These are phyloP conservation scores for Calonectria fujianensis DNA, from an alignment of 2,329 filamentous ascomycete species.

Conservation along the genomic window DNA sequence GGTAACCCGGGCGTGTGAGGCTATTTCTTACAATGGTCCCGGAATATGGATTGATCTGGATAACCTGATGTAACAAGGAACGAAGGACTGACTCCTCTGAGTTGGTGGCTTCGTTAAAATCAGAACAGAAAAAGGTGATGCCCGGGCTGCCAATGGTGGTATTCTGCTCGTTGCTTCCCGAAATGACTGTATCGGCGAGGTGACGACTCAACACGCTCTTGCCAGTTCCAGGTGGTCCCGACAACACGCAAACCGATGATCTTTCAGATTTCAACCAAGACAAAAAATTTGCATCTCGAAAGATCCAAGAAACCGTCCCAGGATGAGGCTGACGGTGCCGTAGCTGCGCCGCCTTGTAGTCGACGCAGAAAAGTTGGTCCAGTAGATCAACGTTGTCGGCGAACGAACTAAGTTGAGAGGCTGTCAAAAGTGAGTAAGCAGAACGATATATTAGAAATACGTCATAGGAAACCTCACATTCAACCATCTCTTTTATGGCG, in stretches of 20 bases:
- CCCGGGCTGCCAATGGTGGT: not conserved
- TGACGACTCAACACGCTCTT: conserved; percentile 30
- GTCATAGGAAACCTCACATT: not conserved
- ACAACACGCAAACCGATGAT: conserved; percentile 1
- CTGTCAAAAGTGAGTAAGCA: not conserved
- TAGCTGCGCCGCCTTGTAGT: conserved; percentile 24
- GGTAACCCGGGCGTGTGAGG: too few relatives aligned
- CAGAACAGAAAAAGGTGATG: conserved; percentile 30
- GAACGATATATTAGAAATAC: not conserved
- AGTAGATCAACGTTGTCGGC: conserved; percentile 6
- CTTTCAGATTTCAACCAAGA: conserved; percentile 14
- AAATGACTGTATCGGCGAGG: conserved; percentile 1
- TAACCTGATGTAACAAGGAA: conserved; percentile 19
- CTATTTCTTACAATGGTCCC: not conserved
- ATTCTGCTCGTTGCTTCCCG: not conserved
- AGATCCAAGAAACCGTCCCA: conserved; percentile 33
- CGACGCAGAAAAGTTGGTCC: conserved; percentile 22
- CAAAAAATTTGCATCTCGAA: not conserved
- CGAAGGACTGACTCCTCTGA: not conserved
- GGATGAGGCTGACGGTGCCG: conserved; percentile 21
- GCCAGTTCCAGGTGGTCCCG: conserved; percentile 17
- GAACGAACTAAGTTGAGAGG: not conserved
- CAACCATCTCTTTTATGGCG: conserved; percentile 2
- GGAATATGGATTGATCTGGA: conserved; percentile 15
- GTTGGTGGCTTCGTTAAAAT: conserved; percentile 15